Conservation (phyloP, 2,329 filamentous ascomycete genomes). For the Orbilia blumenaviensis region DNA sequence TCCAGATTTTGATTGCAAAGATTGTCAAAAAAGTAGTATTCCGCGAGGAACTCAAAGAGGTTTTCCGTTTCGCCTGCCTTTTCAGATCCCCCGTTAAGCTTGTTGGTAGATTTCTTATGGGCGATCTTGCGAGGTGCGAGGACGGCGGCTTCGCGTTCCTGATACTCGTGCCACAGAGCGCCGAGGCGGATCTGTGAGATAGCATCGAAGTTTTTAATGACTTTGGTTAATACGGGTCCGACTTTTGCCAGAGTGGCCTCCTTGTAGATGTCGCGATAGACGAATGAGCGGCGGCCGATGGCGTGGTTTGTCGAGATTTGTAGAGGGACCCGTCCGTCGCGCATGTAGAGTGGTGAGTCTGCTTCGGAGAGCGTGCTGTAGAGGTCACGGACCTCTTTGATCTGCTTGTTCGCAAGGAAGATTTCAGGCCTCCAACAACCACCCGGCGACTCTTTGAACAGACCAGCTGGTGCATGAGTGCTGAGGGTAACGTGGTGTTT, state of each 20-base stretch:
- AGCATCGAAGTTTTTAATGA: slow-evolving; percentile 41
- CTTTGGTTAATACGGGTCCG: slow-evolving; percentile 38
- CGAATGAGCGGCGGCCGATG: slow-evolving; percentile 43
- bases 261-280: slow-evolving; percentile 41
- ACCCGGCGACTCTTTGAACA: slow-evolving; percentile 45
- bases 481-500: slow-evolving; percentile 50
- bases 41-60: slow-evolving; percentile 29
- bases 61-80: slow-evolving; percentile 18
- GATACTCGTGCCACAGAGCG: slow-evolving; percentile 46
- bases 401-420: slow-evolving; percentile 39
- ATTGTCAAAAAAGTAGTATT: slow-evolving; percentile 50
- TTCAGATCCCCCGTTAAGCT: slow-evolving; percentile 6
- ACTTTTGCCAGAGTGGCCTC: slow-evolving; percentile 23
- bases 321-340: slow-evolving; percentile 33
- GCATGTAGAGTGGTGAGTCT: slow-evolving; percentile 38
- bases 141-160: slow-evolving; percentile 26
- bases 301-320: slow-evolving; percentile 31
- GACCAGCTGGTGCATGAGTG: slow-evolving; percentile 43
- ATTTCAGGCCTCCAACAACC: slow-evolving; percentile 45
- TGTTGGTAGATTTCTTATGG: neutral
- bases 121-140: slow-evolving; percentile 23
- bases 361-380: slow-evolving; percentile 45
- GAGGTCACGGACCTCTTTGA: slow-evolving; percentile 33
- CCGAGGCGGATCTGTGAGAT: slow-evolving; percentile 42
- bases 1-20: slow-evolving; percentile 37